phyloP scores from a whole-genome alignment of 2,329 filamentous ascomycete species.

The Tolypocladium tundrense region DNA sequence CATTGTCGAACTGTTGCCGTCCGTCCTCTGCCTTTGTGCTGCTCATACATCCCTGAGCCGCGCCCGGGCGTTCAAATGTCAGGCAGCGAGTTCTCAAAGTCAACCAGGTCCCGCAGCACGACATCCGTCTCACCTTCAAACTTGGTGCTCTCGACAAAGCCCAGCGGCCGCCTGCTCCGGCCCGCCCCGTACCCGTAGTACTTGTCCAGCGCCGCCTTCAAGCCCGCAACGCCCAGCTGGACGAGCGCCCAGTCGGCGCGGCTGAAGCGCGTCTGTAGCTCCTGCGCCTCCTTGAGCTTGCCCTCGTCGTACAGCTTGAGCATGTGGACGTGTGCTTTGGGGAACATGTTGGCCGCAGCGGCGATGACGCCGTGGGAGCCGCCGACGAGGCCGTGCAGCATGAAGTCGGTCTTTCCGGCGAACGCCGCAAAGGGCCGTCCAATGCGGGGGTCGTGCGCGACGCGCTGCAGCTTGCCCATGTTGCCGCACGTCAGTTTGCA shows the following conservation, averaged over 20 bases:
- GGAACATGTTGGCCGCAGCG: conserved; percentile 28
- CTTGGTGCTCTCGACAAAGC: conserved; percentile 8
- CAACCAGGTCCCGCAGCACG: conserved; percentile 9
- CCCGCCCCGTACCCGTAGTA: conserved; percentile 7
- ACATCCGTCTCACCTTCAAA: conserved; percentile 12
- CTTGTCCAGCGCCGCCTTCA: conserved; percentile 12
- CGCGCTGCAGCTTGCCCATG: conserved; percentile 48
- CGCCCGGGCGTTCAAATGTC: background rate
- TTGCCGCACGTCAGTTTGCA: conserved; percentile 58
- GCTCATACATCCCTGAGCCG: too few species aligned
- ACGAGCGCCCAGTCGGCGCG: conserved; percentile 18
- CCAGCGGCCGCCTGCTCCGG: conserved; percentile 15
- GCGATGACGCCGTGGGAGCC: conserved; percentile 31
- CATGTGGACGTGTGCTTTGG: conserved; percentile 24
- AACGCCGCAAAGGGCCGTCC: conserved; percentile 20
- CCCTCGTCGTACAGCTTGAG: conserved; percentile 22
- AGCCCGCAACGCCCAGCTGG: conserved; percentile 16
- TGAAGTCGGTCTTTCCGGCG: conserved; percentile 30
- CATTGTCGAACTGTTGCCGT: background rate
- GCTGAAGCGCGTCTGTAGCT: conserved; percentile 22
- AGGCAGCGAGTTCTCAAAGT: conserved; percentile 11
- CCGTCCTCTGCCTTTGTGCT: background rate
- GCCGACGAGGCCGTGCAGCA: conserved; percentile 27
- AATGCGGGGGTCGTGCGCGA: conserved; percentile 29
- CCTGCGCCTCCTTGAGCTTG: conserved; percentile 20